Percentiles rank a stretch among this genome's conserved stretches.
phyloP scores from a whole-genome alignment of 805 yeast genomes.

The Zygosaccharomyces siamensis region DNA sequence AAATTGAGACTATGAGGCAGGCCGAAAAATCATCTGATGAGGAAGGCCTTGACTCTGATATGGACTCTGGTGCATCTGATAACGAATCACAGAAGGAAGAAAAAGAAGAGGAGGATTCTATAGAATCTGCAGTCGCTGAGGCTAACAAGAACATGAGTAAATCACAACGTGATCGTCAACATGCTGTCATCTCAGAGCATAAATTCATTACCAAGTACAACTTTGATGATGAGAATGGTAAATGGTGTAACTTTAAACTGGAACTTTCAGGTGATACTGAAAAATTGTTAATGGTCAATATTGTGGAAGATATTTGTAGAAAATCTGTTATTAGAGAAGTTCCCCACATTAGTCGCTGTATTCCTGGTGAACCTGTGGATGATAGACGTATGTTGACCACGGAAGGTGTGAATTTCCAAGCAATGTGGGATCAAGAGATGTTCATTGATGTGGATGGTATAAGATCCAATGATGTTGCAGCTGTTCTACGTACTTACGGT shows the following conservation, averaged over 20 bases:
- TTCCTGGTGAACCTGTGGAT: conserved; percentile 68
- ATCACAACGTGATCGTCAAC: conserved; percentile 78
- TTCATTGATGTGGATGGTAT: conserved; percentile 87
- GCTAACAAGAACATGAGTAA: conserved; percentile 41
- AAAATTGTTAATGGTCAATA: conserved; percentile 94
- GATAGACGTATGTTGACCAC: conserved; percentile 79
- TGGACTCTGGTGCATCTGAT: conserved; percentile 40
- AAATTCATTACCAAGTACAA: conserved; percentile 71
- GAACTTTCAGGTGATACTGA: conserved; percentile 81
- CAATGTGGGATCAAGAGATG: conserved; percentile 97
- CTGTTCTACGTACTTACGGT: conserved; percentile 88
- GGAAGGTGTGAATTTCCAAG: conserved; percentile 96
- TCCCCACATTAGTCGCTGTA: conserved; percentile 86
- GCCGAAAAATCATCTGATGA: conserved; percentile 78
- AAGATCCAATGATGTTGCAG: conserved; percentile 86
- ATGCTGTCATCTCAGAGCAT: conserved; percentile 70
- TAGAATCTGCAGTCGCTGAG: conserved; percentile 25
- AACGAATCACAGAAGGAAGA: conserved; percentile 43
- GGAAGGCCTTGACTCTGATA: conserved; percentile 43
- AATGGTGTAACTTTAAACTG: conserved; percentile 88
- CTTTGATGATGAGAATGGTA: conserved; percentile 83
- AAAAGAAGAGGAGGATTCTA: conserved; percentile 30
- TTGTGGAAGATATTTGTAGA: conserved; percentile 87
- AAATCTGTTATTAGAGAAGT: conserved; percentile 89
- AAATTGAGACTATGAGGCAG: conserved; percentile 79